Conservation (phyloP, 208 protist species). For the Crithidia acanthocephali region DNA sequence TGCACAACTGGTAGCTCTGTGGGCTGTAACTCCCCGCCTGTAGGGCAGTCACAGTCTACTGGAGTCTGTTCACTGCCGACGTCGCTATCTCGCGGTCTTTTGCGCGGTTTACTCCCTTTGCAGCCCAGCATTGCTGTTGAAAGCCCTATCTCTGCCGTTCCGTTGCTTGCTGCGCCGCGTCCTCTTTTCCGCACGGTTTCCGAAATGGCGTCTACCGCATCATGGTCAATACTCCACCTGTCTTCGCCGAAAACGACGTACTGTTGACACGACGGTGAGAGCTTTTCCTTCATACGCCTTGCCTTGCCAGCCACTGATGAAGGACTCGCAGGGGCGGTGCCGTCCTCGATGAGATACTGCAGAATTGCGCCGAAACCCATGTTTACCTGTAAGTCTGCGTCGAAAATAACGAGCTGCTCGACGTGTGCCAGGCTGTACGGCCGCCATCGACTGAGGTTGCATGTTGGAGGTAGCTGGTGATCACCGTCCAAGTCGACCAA, state of each 20-base stretch:
- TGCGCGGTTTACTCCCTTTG: background rate
- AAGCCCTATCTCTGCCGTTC: constrained; percentile 28
- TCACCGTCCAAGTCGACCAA: constrained; percentile 40
- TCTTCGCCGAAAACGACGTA: constrained; percentile 42
- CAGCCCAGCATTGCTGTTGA: background rate
- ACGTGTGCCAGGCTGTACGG: constrained; percentile 63
- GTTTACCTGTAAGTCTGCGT: constrained; percentile 62
- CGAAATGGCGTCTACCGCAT: constrained; percentile 5
- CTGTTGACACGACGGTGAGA: constrained; percentile 31
- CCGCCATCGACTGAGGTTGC: constrained; percentile 59
- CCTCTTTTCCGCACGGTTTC: constrained; percentile 5
- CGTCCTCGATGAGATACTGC: constrained; percentile 5
- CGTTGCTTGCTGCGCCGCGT: constrained; percentile 5
- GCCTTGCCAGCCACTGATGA: too few relatives aligned
- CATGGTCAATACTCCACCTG: constrained; percentile 11
- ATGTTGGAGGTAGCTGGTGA: constrained; percentile 39
- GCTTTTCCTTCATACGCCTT: background rate
- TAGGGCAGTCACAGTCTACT: background rate
- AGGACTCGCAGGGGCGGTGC: background rate
- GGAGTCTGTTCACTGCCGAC: background rate
- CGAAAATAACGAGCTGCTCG: constrained; percentile 64
- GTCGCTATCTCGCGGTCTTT: constrained; percentile 9
- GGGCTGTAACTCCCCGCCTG: background rate
- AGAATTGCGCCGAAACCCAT: constrained; percentile 52
- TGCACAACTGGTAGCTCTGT: too few relatives aligned